These are phyloP conservation scores for Cicer pinnatifidum DNA, from an alignment of 306 rosid species.

Conservation along the genomic window DNA sequence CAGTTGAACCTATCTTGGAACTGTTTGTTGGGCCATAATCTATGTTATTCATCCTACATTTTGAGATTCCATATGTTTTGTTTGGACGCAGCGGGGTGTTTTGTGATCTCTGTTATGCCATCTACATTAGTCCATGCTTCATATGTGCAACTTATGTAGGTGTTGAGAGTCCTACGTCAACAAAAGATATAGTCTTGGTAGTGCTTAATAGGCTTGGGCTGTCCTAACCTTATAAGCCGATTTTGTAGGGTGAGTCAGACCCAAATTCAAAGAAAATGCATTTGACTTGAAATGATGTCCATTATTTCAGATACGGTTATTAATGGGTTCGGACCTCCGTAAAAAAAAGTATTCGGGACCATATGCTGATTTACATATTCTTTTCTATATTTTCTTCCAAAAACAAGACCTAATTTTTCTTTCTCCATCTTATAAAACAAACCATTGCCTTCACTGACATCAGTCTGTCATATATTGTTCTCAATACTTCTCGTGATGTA, in stretches of 20 bases:
- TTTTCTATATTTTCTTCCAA: neutral
- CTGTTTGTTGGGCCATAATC: neutral
- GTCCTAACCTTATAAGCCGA: neutral
- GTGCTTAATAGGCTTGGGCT: neutral
- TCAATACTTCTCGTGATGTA: constrained; percentile 18
- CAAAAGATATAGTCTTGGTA: neutral
- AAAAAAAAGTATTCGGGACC: neutral
- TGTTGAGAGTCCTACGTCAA: neutral
- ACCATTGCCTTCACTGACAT: neutral
- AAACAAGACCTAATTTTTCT: constrained; percentile 8
- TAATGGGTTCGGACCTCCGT: constrained; percentile 1
- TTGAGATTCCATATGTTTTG: too few relatives aligned
- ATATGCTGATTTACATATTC: constrained; percentile 23
- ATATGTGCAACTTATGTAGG: neutral
- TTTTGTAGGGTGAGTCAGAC: neutral
- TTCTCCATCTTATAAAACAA: constrained; percentile 29
- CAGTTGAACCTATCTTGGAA: neutral
- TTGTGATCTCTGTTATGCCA: too few relatives aligned
- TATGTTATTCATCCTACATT: neutral
- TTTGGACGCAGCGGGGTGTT: too few relatives aligned
- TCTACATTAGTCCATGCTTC: too few relatives aligned
- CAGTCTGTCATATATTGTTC: constrained; percentile 23
- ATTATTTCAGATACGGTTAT: constrained; percentile 2
- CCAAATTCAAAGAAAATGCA: neutral
- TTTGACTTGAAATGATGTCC: constrained; percentile 17